phyloP scores from a whole-genome alignment of 2,329 filamentous ascomycete species.

The Madurella fahalii region DNA sequence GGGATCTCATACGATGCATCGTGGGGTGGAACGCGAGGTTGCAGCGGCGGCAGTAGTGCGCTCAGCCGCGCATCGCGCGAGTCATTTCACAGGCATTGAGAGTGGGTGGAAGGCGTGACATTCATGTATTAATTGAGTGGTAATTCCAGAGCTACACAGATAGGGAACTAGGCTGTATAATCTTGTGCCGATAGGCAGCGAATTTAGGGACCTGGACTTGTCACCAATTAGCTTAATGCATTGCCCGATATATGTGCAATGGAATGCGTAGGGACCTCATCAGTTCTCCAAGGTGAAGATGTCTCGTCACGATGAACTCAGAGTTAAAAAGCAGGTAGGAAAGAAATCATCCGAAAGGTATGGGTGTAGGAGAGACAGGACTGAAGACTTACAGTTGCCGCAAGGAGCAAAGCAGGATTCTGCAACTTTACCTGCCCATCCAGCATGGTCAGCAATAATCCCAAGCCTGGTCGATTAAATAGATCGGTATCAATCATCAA shows the following conservation, averaged over 20 bases:
- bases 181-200: neutral
- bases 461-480: neutral
- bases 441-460: constrained; percentile 17
- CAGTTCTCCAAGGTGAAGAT: constrained; percentile 62
- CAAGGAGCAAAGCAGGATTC: too few relatives aligned
- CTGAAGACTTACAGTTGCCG: constrained; percentile 7
- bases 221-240: constrained; percentile 17
- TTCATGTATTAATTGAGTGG: constrained; percentile 5
- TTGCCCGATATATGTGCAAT: neutral
- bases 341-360: constrained; percentile 48
- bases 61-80: neutral
- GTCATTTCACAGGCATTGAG: constrained; percentile 2
- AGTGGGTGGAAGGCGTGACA: neutral
- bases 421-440: constrained; percentile 16
- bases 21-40: constrained; percentile 83
- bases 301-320: constrained; percentile 55
- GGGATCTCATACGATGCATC: constrained; percentile 83
- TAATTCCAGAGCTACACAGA: neutral
- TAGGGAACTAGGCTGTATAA: neutral
- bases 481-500: constrained; percentile 12
- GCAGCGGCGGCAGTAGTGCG: constrained; percentile 42
- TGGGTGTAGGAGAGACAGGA: neutral
- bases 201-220: neutral
- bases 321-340: constrained; percentile 42
- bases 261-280: constrained; percentile 32